phyloP scores from a whole-genome alignment of 768 basidiomycete genomes.

The Calocera cornea region DNA sequence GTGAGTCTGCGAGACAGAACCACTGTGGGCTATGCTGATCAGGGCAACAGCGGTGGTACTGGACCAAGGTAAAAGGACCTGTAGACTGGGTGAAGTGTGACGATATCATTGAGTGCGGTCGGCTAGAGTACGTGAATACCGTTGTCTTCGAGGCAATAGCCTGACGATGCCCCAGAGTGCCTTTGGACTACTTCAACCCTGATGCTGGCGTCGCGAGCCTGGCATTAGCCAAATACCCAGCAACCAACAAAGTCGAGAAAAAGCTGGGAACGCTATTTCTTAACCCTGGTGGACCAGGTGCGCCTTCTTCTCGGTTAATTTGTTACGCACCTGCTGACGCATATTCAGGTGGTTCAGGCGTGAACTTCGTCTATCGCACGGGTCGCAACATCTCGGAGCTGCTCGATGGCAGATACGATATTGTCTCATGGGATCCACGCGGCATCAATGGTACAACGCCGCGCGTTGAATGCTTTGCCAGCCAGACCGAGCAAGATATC shows the following conservation, averaged over 20 bases:
- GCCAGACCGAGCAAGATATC: slow-evolving; percentile 15
- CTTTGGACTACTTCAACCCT: slow-evolving; percentile 23
- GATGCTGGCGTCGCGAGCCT: slow-evolving; percentile 21
- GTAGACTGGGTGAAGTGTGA: slow-evolving; percentile 15
- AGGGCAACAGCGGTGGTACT: neutral
- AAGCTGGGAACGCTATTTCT: slow-evolving; percentile 24
- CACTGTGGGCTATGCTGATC: neutral
- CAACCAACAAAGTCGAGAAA: slow-evolving; percentile 15
- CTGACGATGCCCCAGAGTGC: slow-evolving; percentile 17
- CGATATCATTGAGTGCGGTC: slow-evolving; percentile 16
- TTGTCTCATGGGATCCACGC: slow-evolving; percentile 23
- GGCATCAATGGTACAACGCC: slow-evolving; percentile 24
- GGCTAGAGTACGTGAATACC: slow-evolving; percentile 9
- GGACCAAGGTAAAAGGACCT: neutral
- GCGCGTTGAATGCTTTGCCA: slow-evolving; percentile 19
- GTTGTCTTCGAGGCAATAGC: neutral
- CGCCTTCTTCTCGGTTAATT: neutral
- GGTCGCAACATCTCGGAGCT: slow-evolving; percentile 14
- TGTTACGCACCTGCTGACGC: slow-evolving; percentile 7
- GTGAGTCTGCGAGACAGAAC: too few species aligned
- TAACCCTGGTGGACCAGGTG: slow-evolving; percentile 22
- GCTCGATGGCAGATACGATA: slow-evolving; percentile 17
- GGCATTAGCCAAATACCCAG: slow-evolving; percentile 22
- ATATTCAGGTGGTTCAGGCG: slow-evolving; percentile 12
- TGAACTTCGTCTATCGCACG: slow-evolving; percentile 19